Percentiles rank a stretch among this genome's conserved stretches.
These are phyloP conservation scores for Ilyonectria robusta DNA, from an alignment of 2,329 filamentous ascomycete species.

Conservation along the genomic window DNA sequence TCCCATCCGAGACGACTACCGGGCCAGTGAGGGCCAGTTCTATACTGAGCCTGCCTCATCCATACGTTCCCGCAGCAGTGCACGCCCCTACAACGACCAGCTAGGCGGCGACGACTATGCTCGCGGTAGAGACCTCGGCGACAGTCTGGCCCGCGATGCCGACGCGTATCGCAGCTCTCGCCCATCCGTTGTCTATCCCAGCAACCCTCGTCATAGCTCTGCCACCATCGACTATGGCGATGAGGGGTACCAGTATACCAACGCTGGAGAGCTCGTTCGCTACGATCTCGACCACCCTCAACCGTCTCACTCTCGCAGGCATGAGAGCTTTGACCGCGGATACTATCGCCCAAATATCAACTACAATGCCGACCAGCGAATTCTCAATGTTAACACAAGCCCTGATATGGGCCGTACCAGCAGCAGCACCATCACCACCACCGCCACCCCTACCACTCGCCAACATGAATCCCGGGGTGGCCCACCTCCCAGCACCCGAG, in stretches of 20 bases:
- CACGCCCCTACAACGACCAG: slow-evolving; percentile 63
- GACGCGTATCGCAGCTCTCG: slow-evolving; percentile 65
- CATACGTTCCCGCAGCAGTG: slow-evolving; percentile 64
- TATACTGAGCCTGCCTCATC: slow-evolving; percentile 73
- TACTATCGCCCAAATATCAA: slow-evolving; percentile 71
- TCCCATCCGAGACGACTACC: slow-evolving; percentile 66
- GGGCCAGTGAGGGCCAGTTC: slow-evolving; percentile 65
- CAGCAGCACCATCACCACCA: slow-evolving; percentile 48
- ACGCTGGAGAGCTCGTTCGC: slow-evolving; percentile 71
- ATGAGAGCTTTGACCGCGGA: slow-evolving; percentile 69
- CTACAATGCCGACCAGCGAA: slow-evolving; percentile 61
- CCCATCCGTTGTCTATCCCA: slow-evolving; percentile 62
- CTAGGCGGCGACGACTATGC: slow-evolving; percentile 67
- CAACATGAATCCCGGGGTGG: slow-evolving; percentile 60
- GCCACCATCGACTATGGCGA: slow-evolving; percentile 68
- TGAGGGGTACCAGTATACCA: slow-evolving; percentile 75
- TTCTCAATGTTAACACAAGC: slow-evolving; percentile 63
- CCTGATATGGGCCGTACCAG: slow-evolving; percentile 61
- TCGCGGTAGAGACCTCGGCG: slow-evolving; percentile 65
- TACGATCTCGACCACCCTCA: slow-evolving; percentile 72
- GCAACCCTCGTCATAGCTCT: slow-evolving; percentile 59
- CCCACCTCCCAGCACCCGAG: slow-evolving; percentile 78
- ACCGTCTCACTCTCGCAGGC: slow-evolving; percentile 58
- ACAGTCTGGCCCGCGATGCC: slow-evolving; percentile 57
- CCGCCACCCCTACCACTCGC: slow-evolving; percentile 42